A percentile compares a stretch with the other conserved stretches of the same genome.
phyloP scores from a whole-genome alignment of 139 green algal species.

The Eudorina sp. region DNA sequence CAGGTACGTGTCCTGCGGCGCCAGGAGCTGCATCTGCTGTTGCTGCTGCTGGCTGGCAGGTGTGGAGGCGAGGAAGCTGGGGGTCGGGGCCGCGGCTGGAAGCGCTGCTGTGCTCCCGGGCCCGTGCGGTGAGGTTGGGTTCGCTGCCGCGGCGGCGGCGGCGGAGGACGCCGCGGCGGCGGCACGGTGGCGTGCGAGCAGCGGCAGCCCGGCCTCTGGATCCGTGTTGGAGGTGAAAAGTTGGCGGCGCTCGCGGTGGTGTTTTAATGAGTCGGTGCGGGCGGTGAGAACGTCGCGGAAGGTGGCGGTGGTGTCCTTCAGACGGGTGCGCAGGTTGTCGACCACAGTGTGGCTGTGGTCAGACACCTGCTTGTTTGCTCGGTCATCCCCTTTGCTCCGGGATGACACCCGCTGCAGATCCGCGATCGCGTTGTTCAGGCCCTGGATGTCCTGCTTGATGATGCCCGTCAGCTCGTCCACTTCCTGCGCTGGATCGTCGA shows the following conservation, averaged over 20 bases:
- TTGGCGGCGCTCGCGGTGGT: conserved; percentile 83
- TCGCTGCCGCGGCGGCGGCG: conserved; percentile 61
- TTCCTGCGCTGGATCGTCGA: conserved; percentile 95
- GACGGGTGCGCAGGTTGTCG: conserved; percentile 71
- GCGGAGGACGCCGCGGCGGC: conserved; percentile 81
- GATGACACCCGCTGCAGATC: conserved; percentile 74
- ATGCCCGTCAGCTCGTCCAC: conserved; percentile 93
- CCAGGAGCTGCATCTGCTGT: conserved; percentile 63
- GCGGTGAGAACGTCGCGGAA: conserved; percentile 82
- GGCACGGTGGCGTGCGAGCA: conserved; percentile 63
- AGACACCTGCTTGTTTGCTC: conserved; percentile 83
- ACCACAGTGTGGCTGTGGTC: conserved; percentile 93
- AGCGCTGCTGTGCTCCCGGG: neutral
- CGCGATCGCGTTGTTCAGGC: conserved; percentile 85
- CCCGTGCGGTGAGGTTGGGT: no score
- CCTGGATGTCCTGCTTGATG: conserved; percentile 94
- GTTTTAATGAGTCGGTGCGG: conserved; percentile 92
- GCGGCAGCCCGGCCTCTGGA: conserved; percentile 52
- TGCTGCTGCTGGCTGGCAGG: conserved; percentile 52
- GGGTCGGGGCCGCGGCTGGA: neutral
- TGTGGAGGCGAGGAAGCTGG: conserved; percentile 46
- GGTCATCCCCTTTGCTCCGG: conserved; percentile 15
- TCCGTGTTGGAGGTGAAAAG: conserved; percentile 83
- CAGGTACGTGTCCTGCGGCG: conserved; percentile 63
- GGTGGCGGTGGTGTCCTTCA: conserved; percentile 87